Evolutionary conservation across 495 filamentous ascomycete species (phyloP).

Genomic region (Hypoxylon rickii): DNA sequence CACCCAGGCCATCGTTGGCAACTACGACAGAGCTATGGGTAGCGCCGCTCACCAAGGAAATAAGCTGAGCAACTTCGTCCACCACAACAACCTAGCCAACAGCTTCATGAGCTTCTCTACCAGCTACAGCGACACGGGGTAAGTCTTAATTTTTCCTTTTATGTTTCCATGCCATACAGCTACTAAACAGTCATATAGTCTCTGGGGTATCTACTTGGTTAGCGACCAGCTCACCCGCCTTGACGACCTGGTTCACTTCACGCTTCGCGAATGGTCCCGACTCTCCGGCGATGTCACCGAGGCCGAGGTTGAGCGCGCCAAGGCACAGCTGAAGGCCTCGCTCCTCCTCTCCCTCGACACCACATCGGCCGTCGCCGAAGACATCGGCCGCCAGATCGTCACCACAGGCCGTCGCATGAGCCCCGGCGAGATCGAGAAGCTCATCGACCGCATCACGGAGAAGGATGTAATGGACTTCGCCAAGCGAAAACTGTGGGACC

Average conservation of each 20-base stretch:
- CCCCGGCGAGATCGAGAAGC: slow-evolving; percentile 91
- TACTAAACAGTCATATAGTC: slow-evolving; percentile 60
- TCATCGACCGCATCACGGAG: slow-evolving; percentile 84
- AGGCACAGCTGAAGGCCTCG: slow-evolving; percentile 98
- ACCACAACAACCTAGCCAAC: slow-evolving; percentile 92
- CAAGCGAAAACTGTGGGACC: slow-evolving; percentile 89
- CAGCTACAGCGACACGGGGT: slow-evolving; percentile 99
- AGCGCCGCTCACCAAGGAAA: slow-evolving; percentile 94
- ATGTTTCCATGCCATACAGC: background rate
- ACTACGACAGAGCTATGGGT: slow-evolving; percentile 99
- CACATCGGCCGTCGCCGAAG: slow-evolving; percentile 95
- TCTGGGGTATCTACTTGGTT: slow-evolving; percentile 99
- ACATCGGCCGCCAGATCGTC: slow-evolving; percentile 97
- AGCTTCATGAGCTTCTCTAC: slow-evolving; percentile 99
- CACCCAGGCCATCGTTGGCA: slow-evolving; percentile 97
- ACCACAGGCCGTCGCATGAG: slow-evolving; percentile 90
- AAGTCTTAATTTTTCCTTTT: slow-evolving; percentile 39
- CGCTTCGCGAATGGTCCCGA: slow-evolving; percentile 96
- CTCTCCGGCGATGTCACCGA: slow-evolving; percentile 83
- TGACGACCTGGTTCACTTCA: slow-evolving; percentile 97
- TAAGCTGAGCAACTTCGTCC: slow-evolving; percentile 93
- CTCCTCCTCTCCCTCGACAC: slow-evolving; percentile 96
- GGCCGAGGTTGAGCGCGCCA: slow-evolving; percentile 95
- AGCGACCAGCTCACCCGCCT: slow-evolving; percentile 83
- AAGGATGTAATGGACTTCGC: slow-evolving; percentile 98